Percentiles rank a stretch among this genome's conserved stretches.
Evolutionary conservation across 2,329 filamentous ascomycete species (phyloP).

Genomic region (Dactylellina leptospora): DNA sequence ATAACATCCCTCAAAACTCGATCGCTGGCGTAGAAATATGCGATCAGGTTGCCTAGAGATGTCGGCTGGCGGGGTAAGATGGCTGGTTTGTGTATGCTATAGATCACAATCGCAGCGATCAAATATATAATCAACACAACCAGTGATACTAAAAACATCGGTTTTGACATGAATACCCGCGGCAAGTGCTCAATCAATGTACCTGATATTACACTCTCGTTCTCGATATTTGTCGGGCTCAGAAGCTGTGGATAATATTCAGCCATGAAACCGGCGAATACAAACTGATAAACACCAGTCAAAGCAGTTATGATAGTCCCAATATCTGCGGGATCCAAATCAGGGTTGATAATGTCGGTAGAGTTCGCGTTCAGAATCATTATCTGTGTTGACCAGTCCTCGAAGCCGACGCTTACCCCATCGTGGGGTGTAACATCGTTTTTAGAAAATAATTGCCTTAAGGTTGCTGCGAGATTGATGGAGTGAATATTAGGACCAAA

Average conservation of each 20-base stretch:
- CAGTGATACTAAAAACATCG: neutral
- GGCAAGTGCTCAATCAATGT: neutral
- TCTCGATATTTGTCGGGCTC: neutral
- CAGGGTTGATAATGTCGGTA: neutral
- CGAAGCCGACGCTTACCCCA: neutral
- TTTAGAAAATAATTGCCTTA: neutral
- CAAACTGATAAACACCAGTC: neutral
- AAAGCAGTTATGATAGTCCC: neutral
- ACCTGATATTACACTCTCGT: neutral
- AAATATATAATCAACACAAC: neutral
- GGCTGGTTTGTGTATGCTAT: neutral
- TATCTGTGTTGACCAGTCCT: neutral
- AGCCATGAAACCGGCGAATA: neutral
- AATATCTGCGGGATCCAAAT: neutral
- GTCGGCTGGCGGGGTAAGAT: neutral
- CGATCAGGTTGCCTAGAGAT: neutral
- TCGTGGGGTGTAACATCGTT: neutral
- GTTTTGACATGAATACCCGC: neutral
- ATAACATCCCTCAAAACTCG: neutral
- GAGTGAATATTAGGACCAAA: neutral
- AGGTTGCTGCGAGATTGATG: neutral
- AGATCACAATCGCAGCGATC: neutral
- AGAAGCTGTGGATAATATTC: neutral
- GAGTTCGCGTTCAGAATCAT: neutral
- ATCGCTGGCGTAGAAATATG: neutral